Evolutionary conservation across 2,329 filamentous ascomycete genomes (phyloP).

Genomic region (Uncinocarpus reesii): DNA sequence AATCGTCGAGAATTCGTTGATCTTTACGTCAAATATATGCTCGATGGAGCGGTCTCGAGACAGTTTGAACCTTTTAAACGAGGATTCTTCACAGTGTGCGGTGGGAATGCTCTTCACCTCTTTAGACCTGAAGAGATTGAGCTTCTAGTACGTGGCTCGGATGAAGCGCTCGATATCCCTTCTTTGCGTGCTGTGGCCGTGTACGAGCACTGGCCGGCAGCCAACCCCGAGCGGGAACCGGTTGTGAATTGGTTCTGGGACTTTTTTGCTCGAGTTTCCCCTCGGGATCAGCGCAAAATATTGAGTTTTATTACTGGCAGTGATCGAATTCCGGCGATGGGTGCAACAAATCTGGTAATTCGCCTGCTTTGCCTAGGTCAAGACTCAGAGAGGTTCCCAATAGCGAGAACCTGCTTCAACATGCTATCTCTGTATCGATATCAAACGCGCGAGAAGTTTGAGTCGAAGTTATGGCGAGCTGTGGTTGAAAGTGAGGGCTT

Average conservation of each 20-base stretch:
- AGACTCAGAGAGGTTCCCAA: constrained; percentile 64
- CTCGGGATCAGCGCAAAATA: constrained; percentile 63
- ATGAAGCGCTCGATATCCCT: constrained; percentile 68
- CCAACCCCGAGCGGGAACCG: constrained; percentile 48
- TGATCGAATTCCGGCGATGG: constrained; percentile 81
- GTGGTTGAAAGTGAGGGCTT: constrained; percentile 89
- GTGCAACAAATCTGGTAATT: constrained; percentile 67
- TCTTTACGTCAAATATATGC: constrained; percentile 66
- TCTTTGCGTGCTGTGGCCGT: constrained; percentile 65
- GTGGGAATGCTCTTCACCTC: constrained; percentile 73
- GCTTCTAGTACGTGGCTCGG: constrained; percentile 71
- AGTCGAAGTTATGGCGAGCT: constrained; percentile 67
- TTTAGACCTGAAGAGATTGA: constrained; percentile 90
- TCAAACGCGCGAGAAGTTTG: constrained; percentile 53
- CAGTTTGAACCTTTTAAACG: constrained; percentile 92
- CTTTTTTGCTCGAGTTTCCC: constrained; percentile 56
- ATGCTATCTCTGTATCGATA: constrained; percentile 68
- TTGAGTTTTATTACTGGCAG: constrained; percentile 82
- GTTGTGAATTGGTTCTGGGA: constrained; percentile 84
- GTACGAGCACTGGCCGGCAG: constrained; percentile 67
- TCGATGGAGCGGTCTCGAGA: constrained; percentile 65
- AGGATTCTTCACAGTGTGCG: constrained; percentile 86
- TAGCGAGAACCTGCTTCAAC: constrained; percentile 87
- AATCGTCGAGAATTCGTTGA: constrained; percentile 83
- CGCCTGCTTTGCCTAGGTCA: constrained; percentile 65